phyloP scores from a whole-genome alignment of 768 basidiomycete species.

The Lactarius trivialis region DNA sequence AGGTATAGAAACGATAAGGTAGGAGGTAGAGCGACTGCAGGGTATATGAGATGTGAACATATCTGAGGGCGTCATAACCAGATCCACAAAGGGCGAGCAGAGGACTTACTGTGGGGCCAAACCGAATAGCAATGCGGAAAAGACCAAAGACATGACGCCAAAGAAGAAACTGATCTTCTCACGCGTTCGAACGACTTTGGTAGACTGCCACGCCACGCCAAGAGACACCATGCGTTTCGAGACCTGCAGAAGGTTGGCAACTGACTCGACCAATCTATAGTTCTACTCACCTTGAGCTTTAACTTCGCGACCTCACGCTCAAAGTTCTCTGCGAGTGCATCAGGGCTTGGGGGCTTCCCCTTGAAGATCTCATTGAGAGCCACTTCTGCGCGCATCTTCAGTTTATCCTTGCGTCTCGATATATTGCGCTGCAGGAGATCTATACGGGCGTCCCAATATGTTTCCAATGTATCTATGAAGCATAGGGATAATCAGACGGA shows the following conservation, averaged over 20 bases:
- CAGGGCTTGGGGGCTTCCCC: slow-evolving; percentile 53
- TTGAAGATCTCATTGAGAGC: slow-evolving; percentile 52
- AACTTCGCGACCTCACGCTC: slow-evolving; percentile 84
- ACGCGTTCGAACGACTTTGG: slow-evolving; percentile 75
- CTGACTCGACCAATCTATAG: background rate
- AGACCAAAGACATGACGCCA: slow-evolving; percentile 84
- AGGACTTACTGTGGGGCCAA: slow-evolving; percentile 71
- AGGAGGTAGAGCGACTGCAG: slow-evolving; percentile 70
- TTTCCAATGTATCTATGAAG: slow-evolving; percentile 79
- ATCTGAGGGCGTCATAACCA: slow-evolving; percentile 41
- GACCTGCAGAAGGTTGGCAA: slow-evolving; percentile 42
- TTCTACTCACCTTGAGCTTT: slow-evolving; percentile 64
- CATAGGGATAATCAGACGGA: background rate
- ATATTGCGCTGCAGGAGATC: slow-evolving; percentile 78
- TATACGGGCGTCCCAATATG: slow-evolving; percentile 88
- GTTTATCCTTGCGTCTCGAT: slow-evolving; percentile 77
- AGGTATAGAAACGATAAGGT: slow-evolving; percentile 74
- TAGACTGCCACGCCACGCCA: slow-evolving; percentile 86
- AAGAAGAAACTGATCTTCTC: slow-evolving; percentile 90
- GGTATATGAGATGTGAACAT: slow-evolving; percentile 86
- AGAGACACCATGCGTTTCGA: slow-evolving; percentile 72
- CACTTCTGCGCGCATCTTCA: slow-evolving; percentile 78
- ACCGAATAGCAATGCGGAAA: slow-evolving; percentile 84
- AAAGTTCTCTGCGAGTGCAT: slow-evolving; percentile 65
- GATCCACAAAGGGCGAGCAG: slow-evolving; percentile 7